Conservation (phyloP, 768 basidiomycete genomes). For the Boletus rubropictus region DNA sequence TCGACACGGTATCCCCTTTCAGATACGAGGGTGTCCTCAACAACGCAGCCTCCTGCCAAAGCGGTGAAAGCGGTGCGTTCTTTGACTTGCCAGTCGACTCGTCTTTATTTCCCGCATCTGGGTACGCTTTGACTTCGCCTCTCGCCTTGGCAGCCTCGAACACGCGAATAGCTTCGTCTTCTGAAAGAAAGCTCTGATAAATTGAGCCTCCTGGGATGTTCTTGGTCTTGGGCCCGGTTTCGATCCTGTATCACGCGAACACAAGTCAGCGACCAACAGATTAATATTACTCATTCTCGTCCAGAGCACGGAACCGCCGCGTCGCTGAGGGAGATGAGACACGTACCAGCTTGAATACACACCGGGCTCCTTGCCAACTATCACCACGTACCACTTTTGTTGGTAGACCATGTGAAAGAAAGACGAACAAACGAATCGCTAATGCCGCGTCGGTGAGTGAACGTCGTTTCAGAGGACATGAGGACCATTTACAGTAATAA, state of each 20-base stretch:
- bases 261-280: slow-evolving; percentile 10
- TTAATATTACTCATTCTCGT: slow-evolving; percentile 25
- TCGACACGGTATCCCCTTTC: not conserved
- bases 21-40: slow-evolving; percentile 10
- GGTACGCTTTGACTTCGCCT: slow-evolving; percentile 25
- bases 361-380: slow-evolving; percentile 24
- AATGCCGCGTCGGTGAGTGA: slow-evolving; percentile 1
- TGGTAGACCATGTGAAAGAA: slow-evolving; percentile 12
- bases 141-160: slow-evolving; percentile 27
- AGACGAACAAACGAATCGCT: not conserved
- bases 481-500: slow-evolving; percentile 15
- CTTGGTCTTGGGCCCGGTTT: slow-evolving; percentile 39
- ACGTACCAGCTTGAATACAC: slow-evolving; percentile 28
- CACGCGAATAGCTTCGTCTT: slow-evolving; percentile 37
- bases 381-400: slow-evolving; percentile 28
- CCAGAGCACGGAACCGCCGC: slow-evolving; percentile 4
- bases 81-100: not conserved
- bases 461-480: slow-evolving; percentile 18
- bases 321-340: not conserved
- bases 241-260: slow-evolving; percentile 34
- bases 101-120: not conserved
- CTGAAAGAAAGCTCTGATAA: slow-evolving; percentile 38
- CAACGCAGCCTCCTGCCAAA: slow-evolving; percentile 13
- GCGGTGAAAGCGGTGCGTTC: slow-evolving; percentile 13
- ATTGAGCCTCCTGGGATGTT: slow-evolving; percentile 39